Percentiles rank a stretch among this genome's conserved stretches.
These are phyloP conservation scores for Penicillium sp. DNA, from an alignment of 2,329 filamentous ascomycete species.

Conservation along the genomic window DNA sequence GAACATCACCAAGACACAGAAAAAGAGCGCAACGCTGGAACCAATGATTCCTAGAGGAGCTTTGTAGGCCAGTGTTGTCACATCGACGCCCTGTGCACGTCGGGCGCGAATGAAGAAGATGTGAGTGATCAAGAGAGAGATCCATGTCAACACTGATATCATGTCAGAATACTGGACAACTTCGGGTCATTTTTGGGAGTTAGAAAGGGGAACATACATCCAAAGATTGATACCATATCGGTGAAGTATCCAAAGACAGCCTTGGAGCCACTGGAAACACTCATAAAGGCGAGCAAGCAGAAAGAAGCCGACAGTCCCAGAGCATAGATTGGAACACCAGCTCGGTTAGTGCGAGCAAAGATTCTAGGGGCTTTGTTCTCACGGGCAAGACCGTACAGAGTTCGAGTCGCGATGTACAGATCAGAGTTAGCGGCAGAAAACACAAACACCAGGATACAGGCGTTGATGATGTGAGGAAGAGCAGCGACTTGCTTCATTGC, in stretches of 20 bases:
- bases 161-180: not conserved
- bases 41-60: slow-evolving; percentile 69
- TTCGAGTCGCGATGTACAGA: slow-evolving; percentile 70
- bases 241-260: slow-evolving; percentile 62
- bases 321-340: slow-evolving; percentile 66
- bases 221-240: slow-evolving; percentile 63
- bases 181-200: not conserved
- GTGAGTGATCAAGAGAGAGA: slow-evolving; percentile 65
- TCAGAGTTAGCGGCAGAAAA: slow-evolving; percentile 74
- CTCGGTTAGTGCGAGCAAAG: slow-evolving; percentile 65
- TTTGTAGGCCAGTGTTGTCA: slow-evolving; percentile 58
- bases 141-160: slow-evolving; percentile 55
- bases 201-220: slow-evolving; percentile 27
- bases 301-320: slow-evolving; percentile 60
- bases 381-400: slow-evolving; percentile 67
- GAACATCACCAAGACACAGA: slow-evolving; percentile 68
- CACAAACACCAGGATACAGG: slow-evolving; percentile 68
- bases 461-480: slow-evolving; percentile 67
- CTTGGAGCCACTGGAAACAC: slow-evolving; percentile 55
- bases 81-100: slow-evolving; percentile 55
- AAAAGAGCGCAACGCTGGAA: slow-evolving; percentile 62
- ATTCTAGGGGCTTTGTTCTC: slow-evolving; percentile 68
- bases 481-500: slow-evolving; percentile 59
- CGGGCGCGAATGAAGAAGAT: slow-evolving; percentile 63
- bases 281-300: slow-evolving; percentile 65